phyloP scores from a whole-genome alignment of 2,329 filamentous ascomycete genomes.

The Myriosclerotinia duriaeana region DNA sequence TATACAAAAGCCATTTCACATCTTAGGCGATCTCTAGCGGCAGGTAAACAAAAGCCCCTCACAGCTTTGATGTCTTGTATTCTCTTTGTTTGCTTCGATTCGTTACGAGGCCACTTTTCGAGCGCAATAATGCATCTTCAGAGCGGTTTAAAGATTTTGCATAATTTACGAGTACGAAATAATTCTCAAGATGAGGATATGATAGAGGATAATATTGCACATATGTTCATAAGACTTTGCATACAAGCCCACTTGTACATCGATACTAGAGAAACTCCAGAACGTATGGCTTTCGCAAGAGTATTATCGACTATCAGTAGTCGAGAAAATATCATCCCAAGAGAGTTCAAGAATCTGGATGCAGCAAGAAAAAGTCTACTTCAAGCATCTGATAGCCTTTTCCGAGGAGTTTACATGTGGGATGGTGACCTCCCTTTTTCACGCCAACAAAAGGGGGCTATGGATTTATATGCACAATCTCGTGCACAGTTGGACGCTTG shows the following conservation, averaged over 20 bases:
- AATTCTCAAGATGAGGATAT: constrained; percentile 26
- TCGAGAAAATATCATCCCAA: constrained; percentile 26
- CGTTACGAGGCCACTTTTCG: constrained; percentile 35
- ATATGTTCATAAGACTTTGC: constrained; percentile 35
- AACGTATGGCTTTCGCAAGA: constrained; percentile 29
- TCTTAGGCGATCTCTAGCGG: constrained; percentile 32
- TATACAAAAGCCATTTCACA: constrained; percentile 38
- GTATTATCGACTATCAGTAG: constrained; percentile 28
- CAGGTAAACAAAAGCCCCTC: constrained; percentile 32
- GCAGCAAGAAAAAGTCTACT: constrained; percentile 33
- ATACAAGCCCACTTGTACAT: constrained; percentile 38
- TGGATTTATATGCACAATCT: constrained; percentile 27
- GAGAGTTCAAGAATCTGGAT: constrained; percentile 32
- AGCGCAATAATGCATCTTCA: constrained; percentile 38
- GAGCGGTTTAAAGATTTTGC: constrained; percentile 37
- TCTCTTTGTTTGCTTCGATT: constrained; percentile 39
- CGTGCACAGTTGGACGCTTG: constrained; percentile 27
- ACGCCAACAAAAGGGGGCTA: constrained; percentile 28
- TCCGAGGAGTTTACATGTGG: constrained; percentile 34
- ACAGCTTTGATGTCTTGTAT: constrained; percentile 38
- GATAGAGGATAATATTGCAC: constrained; percentile 33
- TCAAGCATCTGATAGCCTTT: constrained; percentile 33
- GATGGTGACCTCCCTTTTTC: constrained; percentile 28
- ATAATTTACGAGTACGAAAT: constrained; percentile 26
- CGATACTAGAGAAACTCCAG: constrained; percentile 31